A percentile compares a stretch with the other conserved stretches of the same genome.
These are phyloP conservation scores for Medicago lupulina DNA, from an alignment of 306 rosid species.

Conservation along the genomic window DNA sequence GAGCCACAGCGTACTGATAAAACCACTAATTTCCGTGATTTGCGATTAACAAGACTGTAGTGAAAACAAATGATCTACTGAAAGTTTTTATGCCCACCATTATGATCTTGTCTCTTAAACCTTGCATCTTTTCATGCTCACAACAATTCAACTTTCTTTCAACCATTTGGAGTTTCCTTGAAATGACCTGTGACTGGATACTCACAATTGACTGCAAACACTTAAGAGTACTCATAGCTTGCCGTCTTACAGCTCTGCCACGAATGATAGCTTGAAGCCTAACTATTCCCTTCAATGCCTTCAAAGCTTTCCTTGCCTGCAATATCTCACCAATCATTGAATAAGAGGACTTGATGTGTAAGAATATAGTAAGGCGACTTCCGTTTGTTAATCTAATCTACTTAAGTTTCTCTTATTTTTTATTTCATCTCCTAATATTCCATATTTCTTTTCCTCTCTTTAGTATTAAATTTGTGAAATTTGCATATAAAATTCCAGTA, in stretches of 20 bases:
- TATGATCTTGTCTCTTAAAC: constrained; percentile 63
- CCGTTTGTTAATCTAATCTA: constrained; percentile 18
- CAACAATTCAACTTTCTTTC: constrained; percentile 49
- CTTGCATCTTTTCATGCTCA: constrained; percentile 52
- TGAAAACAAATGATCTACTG: constrained; percentile 14
- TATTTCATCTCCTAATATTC: too few species aligned
- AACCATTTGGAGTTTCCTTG: constrained; percentile 62
- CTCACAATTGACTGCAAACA: constrained; percentile 88
- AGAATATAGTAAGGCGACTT: background rate
- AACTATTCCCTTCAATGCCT: constrained; percentile 95
- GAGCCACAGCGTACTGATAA: too few species aligned
- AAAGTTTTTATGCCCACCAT: constrained; percentile 50
- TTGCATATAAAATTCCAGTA: background rate
- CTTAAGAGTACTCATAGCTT: constrained; percentile 80
- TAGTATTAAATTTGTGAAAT: constrained; percentile 10
- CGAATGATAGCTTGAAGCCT: constrained; percentile 94
- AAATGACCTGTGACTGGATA: constrained; percentile 75
- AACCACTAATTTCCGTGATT: too few species aligned
- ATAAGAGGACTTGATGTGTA: background rate
- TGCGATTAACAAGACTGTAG: background rate
- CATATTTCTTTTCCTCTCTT: too few species aligned
- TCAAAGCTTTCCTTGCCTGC: constrained; percentile 90
- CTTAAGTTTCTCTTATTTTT: background rate
- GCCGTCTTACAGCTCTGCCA: constrained; percentile 89
- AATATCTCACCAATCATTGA: background rate